Evolutionary conservation across 148 eudicot species (phyloP), one percentile per base, ranked within the genome.

Genomic region (Silene uniflora): DNA sequence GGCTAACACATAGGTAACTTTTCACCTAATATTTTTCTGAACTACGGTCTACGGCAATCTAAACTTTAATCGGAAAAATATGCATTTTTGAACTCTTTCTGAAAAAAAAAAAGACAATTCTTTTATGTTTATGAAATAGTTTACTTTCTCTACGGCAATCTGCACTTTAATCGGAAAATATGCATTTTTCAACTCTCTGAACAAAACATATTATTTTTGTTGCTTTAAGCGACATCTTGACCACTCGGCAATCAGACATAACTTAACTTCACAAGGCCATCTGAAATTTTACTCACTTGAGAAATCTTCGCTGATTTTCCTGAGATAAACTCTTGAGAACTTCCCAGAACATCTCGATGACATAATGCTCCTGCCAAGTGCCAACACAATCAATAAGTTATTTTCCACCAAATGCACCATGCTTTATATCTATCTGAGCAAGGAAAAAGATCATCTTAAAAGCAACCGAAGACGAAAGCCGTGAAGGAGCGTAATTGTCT

Each of bases 351-450:
- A 92, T 86, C 69, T 90, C 88, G 76, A 94, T 88, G 23, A 91
- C 96, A 84, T 94, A 92, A 81, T 94, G 98, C 44, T 91, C 98
- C 98, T 94, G 96, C 73, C 67, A 80, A 80, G 39, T 94, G 96
- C 72, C 67, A 80, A 80, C 47, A 62, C 54, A 22, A 78, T 83
- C 52, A 39, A 60, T 19, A 23, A 24, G 44, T 67, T 21, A 63
- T 46, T 24, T 14, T 52, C 59, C 23, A 23, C 62, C 52, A 58
- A 72, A 58, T 56, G 52, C 75, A 73, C 4, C 32, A 18, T 29
- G n/a, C 27, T 56, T 35, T 4, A 39, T 16, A 70, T 52, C 23
- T 52, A 54, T 16, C 24, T 9, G 39, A 71, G 59, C 42, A 52
- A 5, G 16, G 22, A 10, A 2, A 18, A 58, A 2, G 58, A 32